Base-by-base conservation (phyloP, 495 filamentous ascomycete genomes). In the Aspergillus cavernicola region DNA sequence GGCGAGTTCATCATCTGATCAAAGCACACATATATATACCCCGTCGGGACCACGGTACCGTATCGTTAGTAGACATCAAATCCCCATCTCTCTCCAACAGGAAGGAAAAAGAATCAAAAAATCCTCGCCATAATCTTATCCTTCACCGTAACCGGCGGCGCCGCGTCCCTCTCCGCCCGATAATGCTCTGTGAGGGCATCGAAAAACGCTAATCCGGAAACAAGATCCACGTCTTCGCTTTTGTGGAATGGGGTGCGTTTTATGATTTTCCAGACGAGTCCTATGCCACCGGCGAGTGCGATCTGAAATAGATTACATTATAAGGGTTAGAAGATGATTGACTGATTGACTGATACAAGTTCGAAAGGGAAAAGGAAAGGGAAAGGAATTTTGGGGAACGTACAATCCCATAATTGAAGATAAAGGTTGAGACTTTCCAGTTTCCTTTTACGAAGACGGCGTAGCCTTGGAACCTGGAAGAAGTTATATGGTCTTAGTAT, bases 331-430 rank as follows among this genome's bases (percentile, higher is more conserved):
- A n/a, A n/a, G n/a, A n/a, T n/a, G n/a, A n/a, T n/a, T n/a, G n/a
- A n/a, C n/a, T n/a, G n/a, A n/a, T n/a, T n/a, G n/a, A n/a, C n/a
- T n/a, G n/a, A n/a, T n/a, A n/a, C n/a, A n/a, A n/a, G n/a, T n/a
- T n/a, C n/a, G n/a, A n/a, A n/a, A n/a, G n/a, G n/a, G n/a, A n/a
- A n/a, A n/a, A n/a, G n/a, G n/a, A n/a, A n/a, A n/a, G n/a, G n/a
- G n/a, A n/a, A n/a, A 28, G 24, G 24, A 28, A 28, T 28, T 9
- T n/a, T n/a, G n/a, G n/a, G n/a, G 3, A 24, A 46, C 42, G 6
- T 33, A 46, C 42, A 46, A 46, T 46, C 4, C 42, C 42, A 31
- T 44, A 44, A 15, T 44, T 44, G 26, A 44, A 44, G 26, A 44
- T 44, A 16, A 44, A 44, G 4, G 41, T 44, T 19, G 41, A 44